Evolutionary conservation across 352 stramenopile genomes (phyloP), one percentile per base, ranked within the genome.

Genomic region (Thalassiosira sp.): DNA sequence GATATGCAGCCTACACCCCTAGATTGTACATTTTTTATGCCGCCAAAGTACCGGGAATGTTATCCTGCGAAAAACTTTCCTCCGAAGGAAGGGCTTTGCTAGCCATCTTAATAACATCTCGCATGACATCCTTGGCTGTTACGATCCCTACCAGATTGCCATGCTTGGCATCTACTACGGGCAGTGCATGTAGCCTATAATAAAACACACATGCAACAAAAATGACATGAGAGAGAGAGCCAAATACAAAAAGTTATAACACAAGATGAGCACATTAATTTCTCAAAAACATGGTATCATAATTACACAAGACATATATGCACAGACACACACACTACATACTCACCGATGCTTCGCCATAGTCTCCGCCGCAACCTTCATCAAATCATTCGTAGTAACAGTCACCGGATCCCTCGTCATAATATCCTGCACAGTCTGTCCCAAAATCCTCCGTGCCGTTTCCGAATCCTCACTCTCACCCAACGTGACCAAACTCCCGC

Each of bases 71-170:
- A 48, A 78, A 72, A 13, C 51, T 58, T 8, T 79, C 63, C 62
- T 72, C 62, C 7, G 56, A 48, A 40, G 72, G 72, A 15, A 81
- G 49, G 1, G 46, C 58, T 22, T 75, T 62, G 5, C 58, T 76
- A 1, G 66, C 72, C 6, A 54, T 81, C 25, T 62, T 81, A 49
- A 81, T 72, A 1, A 81, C 64, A 54, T 81, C 72, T 62, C 72
- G 57, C 72, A 81, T 81, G 8, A 81, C 72, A 49, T 81, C 72
- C 63, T 76, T 81, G 2, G 64, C 66, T 35, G 72, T 75, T 11
- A 81, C 49, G 3, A 81, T 71, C 7, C 72, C 72, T 11, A 81
- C 72, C 10, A 76, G 48, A 57, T 72, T 66, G 16, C 70, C 70
- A 42, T 54, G 33, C n/a, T 73, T 63, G 7, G 57, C 57, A 59